These are phyloP conservation scores for Nemania diffusa DNA, from an alignment of 2,329 filamentous ascomycete genomes.

Conservation along the genomic window DNA sequence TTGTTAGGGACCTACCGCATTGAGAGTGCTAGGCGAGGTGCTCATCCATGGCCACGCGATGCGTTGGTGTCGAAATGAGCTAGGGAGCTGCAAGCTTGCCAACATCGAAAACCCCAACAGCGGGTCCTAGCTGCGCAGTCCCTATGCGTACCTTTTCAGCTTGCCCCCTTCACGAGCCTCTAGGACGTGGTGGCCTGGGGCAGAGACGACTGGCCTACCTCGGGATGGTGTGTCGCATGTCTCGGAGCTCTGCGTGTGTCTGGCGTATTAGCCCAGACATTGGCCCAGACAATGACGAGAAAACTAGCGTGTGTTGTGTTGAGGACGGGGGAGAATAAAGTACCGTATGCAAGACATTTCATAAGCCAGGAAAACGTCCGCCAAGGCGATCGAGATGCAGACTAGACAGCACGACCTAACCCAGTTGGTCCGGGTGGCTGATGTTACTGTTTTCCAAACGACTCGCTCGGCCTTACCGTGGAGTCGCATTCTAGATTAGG, in stretches of 20 bases:
- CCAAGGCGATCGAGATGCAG: slow-evolving; percentile 3
- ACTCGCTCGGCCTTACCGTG: background rate
- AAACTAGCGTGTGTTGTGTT: background rate
- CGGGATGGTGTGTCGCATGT: background rate
- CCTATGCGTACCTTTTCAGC: background rate
- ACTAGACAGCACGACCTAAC: slow-evolving; percentile 2
- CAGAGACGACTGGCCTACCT: background rate
- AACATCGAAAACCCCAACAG: slow-evolving; percentile 8
- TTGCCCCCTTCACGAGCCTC: background rate
- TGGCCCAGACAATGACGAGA: background rate
- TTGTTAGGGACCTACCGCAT: slow-evolving; percentile 32
- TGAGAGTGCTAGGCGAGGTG: slow-evolving; percentile 29
- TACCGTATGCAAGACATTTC: slow-evolving; percentile 26
- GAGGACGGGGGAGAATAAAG: background rate
- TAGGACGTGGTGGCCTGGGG: too few species aligned
- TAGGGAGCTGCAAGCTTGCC: slow-evolving; percentile 14
- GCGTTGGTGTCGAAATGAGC: slow-evolving; percentile 19
- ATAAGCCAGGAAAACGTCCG: background rate
- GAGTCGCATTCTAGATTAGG: background rate
- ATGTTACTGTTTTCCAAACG: background rate
- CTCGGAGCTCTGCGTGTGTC: background rate
- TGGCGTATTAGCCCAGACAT: background rate
- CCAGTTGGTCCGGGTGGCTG: background rate
- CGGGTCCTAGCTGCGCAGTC: background rate
- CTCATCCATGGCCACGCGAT: slow-evolving; percentile 5